phyloP scores from a whole-genome alignment of 23 red algal species.

The Gracilaria domingensis region DNA sequence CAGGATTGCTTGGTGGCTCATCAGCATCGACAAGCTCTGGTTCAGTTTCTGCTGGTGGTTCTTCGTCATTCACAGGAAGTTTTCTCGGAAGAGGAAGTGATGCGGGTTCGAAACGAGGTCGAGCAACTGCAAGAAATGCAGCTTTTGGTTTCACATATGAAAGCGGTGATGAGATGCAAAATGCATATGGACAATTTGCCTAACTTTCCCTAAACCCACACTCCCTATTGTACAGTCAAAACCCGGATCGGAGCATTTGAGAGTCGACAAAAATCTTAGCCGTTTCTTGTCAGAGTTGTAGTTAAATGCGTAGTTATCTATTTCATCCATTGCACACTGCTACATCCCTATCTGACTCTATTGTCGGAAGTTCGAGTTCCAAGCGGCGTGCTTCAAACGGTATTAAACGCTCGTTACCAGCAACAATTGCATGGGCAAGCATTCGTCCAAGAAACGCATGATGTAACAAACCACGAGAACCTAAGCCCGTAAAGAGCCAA shows the following conservation, averaged over 20 bases:
- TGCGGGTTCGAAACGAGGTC: slow-evolving; percentile 23
- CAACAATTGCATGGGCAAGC: slow-evolving; percentile 71
- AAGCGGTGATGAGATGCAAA: neutral
- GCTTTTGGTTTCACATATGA: neutral
- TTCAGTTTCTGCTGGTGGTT: neutral
- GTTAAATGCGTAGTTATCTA: neutral
- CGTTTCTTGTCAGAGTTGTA: neutral
- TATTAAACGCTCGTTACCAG: slow-evolving; percentile 53
- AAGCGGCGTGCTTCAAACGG: slow-evolving; percentile 53
- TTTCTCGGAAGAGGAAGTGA: neutral
- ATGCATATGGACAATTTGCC: neutral
- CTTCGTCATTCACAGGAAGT: neutral
- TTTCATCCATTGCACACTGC: neutral
- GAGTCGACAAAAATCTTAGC: neutral
- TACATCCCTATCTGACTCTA: neutral
- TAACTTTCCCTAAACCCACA: neutral
- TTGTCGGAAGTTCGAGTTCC: neutral
- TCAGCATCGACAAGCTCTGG: slow-evolving; percentile 3
- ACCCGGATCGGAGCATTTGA: neutral
- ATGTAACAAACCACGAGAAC: slow-evolving; percentile 67
- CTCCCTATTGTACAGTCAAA: neutral
- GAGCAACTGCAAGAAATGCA: neutral
- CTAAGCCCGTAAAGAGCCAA: slow-evolving; percentile 76
- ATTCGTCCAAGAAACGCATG: slow-evolving; percentile 71
- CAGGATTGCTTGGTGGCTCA: neutral